Base-by-base conservation (phyloP, 2,329 filamentous ascomycete genomes). In the Beauveria rudraprayagi region DNA sequence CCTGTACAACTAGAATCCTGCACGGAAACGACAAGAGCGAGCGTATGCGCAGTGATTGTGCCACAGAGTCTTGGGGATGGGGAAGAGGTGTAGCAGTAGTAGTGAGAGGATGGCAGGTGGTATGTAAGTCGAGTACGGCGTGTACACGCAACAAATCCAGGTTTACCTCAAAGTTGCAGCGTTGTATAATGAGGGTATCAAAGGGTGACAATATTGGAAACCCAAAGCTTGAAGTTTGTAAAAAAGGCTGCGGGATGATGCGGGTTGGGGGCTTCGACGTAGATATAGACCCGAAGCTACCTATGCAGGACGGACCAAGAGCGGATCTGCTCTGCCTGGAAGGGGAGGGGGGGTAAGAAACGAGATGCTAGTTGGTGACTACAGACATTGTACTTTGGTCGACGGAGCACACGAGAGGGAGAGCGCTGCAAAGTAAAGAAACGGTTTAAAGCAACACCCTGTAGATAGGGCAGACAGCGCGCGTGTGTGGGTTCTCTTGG, bases 231-330 rank as follows among this genome's bases (percentile, higher is more conserved):
- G 50, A 53, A 54, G 48, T 60, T 10, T 46, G 43, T 47, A 40
- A 37, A 61, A 44, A 46, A 56, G 59, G 59, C 51, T 58, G 60
- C 47, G 54, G 54, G 60, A 53, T 62, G 54, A 56, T 57, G 54
- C 54, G 47, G 60, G 54, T 57, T 62, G 60, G 54, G 55, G 60
- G 60, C 55, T 53, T 57, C 44, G 46, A 48, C 55, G 54, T 57
- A 58, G 54, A 58, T 62, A 58, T 62, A 58, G 48, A 62, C 40
- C 52, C 52, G 46, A 57, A 61, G 54, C 60, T 41, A 61, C 47
- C 60, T 41, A 61, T 57, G 55, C 60, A 62, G 55, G 48, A 53
- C 54, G 37, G 47, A 59, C 54, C 40, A 51, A n/a, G 55, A 56
- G 48, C 55, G 55, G 60, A 57, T 62, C 60, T 58, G 40, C 28